Percentiles rank a stretch among this genome's conserved stretches.
Conservation (phyloP, 1,284 basidiomycete species). For the Inonotus hispidus region DNA sequence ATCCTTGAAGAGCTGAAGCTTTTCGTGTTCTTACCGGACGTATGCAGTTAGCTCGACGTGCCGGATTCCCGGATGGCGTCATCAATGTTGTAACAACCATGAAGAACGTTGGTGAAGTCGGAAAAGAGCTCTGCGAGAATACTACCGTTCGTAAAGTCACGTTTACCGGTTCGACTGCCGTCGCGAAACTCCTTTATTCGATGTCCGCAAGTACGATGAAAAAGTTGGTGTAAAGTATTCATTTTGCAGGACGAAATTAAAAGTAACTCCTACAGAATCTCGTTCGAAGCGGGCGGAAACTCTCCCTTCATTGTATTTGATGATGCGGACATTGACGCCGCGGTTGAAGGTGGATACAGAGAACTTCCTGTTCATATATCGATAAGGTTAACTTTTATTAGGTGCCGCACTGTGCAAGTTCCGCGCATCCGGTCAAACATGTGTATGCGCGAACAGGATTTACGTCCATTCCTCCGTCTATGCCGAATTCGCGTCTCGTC, state of each 20-base stretch:
- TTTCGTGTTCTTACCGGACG: not conserved
- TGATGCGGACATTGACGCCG: conserved; percentile 91
- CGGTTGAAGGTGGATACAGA: conserved; percentile 66
- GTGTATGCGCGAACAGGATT: conserved; percentile 81
- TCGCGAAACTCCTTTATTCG: conserved; percentile 85
- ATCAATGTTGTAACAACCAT: conserved; percentile 91
- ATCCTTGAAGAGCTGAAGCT: not conserved
- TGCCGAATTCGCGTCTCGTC: conserved; percentile 78
- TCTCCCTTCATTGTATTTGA: conserved; percentile 96
- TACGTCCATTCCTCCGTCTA: conserved; percentile 84
- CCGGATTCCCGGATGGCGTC: conserved; percentile 91
- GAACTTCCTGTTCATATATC: not conserved
- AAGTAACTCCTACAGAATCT: conserved; percentile 45
- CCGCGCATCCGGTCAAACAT: conserved; percentile 88
- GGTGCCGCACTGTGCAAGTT: conserved; percentile 89
- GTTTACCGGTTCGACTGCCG: conserved; percentile 91
- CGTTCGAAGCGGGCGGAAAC: conserved; percentile 86
- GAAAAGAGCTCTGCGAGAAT: conserved; percentile 77
- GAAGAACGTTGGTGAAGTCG: conserved; percentile 77
- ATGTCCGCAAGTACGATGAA: conserved; percentile 87
- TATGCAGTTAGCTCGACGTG: conserved; percentile 69
- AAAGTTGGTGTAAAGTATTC: conserved; percentile 49
- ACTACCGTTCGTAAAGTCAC: conserved; percentile 80
- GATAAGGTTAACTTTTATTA: conserved; percentile 24
- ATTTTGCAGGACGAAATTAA: conserved; percentile 3